Conservation (phyloP, 2,329 filamentous ascomycete genomes). For the Talaromyces amestolkiae region DNA sequence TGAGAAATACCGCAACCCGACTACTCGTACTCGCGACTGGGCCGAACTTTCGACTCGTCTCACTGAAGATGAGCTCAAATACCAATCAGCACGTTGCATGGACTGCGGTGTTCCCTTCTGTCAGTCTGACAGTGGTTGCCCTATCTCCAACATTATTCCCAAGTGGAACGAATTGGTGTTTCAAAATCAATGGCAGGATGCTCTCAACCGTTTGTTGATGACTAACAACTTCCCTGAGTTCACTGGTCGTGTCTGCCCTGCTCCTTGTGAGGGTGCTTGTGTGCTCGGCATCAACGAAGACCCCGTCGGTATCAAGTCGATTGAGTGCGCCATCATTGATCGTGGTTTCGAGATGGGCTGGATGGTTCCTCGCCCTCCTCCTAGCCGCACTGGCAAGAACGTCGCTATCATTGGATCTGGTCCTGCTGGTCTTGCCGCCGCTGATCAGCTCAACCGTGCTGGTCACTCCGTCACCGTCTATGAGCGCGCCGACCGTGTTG, state of each 20-base stretch:
- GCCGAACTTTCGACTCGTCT: constrained; percentile 83
- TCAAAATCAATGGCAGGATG: constrained; percentile 77
- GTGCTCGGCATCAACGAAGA: constrained; percentile 96
- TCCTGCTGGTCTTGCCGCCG: constrained; percentile 82
- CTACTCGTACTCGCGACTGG: constrained; percentile 88
- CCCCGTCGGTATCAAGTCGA: constrained; percentile 96
- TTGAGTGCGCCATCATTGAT: constrained; percentile 96
- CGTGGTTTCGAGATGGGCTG: constrained; percentile 97
- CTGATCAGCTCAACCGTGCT: constrained; percentile 91
- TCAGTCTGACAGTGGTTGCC: constrained; percentile 92
- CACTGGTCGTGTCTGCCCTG: constrained; percentile 93
- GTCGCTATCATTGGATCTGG: constrained; percentile 89
- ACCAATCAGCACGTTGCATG: constrained; percentile 96
- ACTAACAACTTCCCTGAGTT: constrained; percentile 99
- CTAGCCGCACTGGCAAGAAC: constrained; percentile 80
- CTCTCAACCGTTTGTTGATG: constrained; percentile 85
- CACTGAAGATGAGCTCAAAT: constrained; percentile 92
- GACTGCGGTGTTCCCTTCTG: constrained; percentile 98
- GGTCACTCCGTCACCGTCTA: constrained; percentile 88
- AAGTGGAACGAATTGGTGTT: constrained; percentile 89
- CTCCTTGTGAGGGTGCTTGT: constrained; percentile 93
- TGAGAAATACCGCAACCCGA: constrained; percentile 86
- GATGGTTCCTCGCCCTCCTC: constrained; percentile 82
- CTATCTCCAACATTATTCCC: constrained; percentile 95
- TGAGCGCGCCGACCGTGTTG: constrained; percentile 85